Base-by-base conservation (phyloP, 495 filamentous ascomycete genomes). In the Neurospora sp. region DNA sequence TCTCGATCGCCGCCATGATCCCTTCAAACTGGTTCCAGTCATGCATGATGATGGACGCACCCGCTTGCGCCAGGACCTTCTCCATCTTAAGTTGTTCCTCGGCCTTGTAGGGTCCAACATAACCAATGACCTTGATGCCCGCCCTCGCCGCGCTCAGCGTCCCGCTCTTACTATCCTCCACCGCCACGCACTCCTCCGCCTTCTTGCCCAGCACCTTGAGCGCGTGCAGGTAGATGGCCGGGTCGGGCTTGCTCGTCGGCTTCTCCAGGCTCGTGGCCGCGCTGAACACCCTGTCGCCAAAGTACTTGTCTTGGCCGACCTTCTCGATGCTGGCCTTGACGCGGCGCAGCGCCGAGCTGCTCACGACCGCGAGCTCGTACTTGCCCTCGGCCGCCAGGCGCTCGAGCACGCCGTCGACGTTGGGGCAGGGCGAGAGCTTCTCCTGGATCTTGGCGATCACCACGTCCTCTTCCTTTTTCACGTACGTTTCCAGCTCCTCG, bases 81-180 rank as follows among this genome's bases (percentile, higher is more conserved):
- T 84, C 86, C 92, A 97, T 97, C 81, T 92, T 83, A 71, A 87
- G 84, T 85, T 89, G 86, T 85, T 92, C 91, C 74, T 90, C 90
- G 48, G 84, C 83, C 72, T 86, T 83, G 79, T 97, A 97, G 78
- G 91, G 91, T 44, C 94, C 94, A 40, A 96, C 93, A 81, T 97
- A 98, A 38, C 89, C 94, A 76, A 98, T 92, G 70, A 91, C 87
- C 70, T 89, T 91, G 76, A 98, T 95, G 35, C 88, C 87, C n/a
- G 94, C 94, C 74, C 92, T 88, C 75, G 92, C 90, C 44, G 90
- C 94, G 70, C 91, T 92, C 69, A 92, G 88, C 31, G 93, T 90
- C 73, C 94, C 94, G 73, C 90, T 93, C 87, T 92, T 94, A 85
- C 91, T 94, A 83, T 97, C 94, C 86, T 98, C 94, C 69, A 98